Evolutionary conservation across 768 basidiomycete genomes (phyloP), one percentile per base, ranked within the genome.

Genomic region (Lactarius psammicola): DNA sequence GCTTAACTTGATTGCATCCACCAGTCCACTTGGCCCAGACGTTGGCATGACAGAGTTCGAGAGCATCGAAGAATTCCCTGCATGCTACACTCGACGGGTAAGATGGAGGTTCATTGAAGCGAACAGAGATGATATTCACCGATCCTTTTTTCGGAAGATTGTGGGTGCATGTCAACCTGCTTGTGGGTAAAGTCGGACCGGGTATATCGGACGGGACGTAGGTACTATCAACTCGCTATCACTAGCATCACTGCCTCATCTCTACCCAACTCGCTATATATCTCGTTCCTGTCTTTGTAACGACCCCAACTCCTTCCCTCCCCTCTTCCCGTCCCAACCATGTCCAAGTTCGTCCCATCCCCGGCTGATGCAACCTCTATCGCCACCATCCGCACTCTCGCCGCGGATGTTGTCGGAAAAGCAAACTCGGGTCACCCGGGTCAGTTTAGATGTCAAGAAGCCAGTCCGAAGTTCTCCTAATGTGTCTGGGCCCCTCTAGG

Each of bases 341-440:
- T 82, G 82, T 74, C 82, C 63, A 71, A 59, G 0, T 82, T 82
- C 73, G 68, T 66, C 51, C 63, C 76, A 51, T 68, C 77, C 20
- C 56, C 71, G 65, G 69, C 80, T 59, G 90, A 92, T 74, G 80
- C 83, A 66, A 72, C 81, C 63, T 81, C 86, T 70, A 80, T 91
- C 70, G 84, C 87, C 63, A 89, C 89, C 62, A 92, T 90, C 76
- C 87, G 90, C 65, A 84, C 86, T 49, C 85, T 92, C 67, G 87
- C 89, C 62, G 88, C 85, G 42, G 89, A 89, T 79, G 82, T 87
- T 71, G 90, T 92, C 56, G 87, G 78, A 69, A 91, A 93, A 79
- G 90, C 94, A 73, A 96, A 96, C 85, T 94, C 92, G 71, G 94
- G 94, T 64, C 94, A 95, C 77, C 94, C 92, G 68, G 93, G 93